A percentile compares a stretch with the other conserved stretches of the same genome.
These are phyloP conservation scores for Conticribra guillardii DNA, from an alignment of 108 stramenopile genomes.

Conservation along the genomic window DNA sequence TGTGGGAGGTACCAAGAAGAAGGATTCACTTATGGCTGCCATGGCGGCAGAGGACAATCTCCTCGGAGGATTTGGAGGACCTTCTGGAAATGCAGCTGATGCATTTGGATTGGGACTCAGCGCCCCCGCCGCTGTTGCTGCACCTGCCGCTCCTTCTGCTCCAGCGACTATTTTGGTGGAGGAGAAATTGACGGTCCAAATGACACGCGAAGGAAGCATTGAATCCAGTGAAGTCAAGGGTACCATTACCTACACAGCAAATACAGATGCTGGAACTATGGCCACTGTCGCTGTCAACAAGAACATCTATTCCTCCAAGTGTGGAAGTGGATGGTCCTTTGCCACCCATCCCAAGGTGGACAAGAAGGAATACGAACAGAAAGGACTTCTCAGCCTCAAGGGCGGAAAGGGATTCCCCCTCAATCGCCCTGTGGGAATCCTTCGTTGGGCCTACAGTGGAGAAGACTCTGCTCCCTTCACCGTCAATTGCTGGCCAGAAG, in stretches of 20 bases:
- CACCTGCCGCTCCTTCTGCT: conserved; percentile 77
- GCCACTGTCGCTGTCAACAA: conserved; percentile 90
- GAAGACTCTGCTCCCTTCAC: conserved; percentile 94
- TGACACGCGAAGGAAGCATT: conserved; percentile 95
- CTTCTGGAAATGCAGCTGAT: conserved; percentile 37
- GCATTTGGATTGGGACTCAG: conserved; percentile 55
- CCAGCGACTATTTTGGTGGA: conserved; percentile 90
- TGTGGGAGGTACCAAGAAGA: conserved; percentile 67
- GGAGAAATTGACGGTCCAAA: conserved; percentile 88
- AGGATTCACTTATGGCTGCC: conserved; percentile 90
- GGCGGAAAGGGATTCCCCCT: conserved; percentile 94
- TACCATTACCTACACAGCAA: conserved; percentile 95
- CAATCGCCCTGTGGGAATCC: conserved; percentile 90
- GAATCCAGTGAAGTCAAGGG: conserved; percentile 96
- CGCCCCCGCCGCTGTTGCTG: conserved; percentile 54
- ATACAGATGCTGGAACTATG: conserved; percentile 88
- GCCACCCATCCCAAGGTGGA: conserved; percentile 98
- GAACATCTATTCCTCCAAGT: conserved; percentile 58
- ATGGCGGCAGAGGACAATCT: conserved; percentile 98
- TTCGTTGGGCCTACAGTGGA: conserved; percentile 90
- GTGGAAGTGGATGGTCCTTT: conserved; percentile 75
- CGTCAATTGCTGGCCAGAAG: conserved; percentile 99
- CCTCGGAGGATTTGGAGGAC: conserved; percentile 54
- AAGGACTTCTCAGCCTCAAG: conserved; percentile 90
- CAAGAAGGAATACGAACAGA: conserved; percentile 90